A percentile compares a stretch with the other conserved stretches of the same genome.
Evolutionary conservation across 1,139 yeast genomes (phyloP).

Genomic region (Hyphopichia pseudoburtonii): DNA sequence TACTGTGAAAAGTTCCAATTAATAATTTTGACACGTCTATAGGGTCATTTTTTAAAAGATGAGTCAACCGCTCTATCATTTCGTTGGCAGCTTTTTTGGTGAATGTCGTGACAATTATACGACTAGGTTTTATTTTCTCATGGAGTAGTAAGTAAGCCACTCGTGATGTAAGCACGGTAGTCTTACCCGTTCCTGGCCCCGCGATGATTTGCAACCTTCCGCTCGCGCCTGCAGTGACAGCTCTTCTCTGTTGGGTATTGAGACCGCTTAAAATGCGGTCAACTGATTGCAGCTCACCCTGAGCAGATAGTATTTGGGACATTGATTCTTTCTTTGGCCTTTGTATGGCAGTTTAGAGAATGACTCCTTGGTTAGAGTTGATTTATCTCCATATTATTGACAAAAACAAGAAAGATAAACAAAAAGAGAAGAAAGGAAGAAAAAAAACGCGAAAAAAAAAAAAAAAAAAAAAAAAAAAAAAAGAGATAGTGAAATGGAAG

Average conservation of each 20-base stretch:
- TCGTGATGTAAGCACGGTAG: constrained; percentile 75
- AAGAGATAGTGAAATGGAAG: neutral
- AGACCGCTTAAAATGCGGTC: constrained; percentile 17
- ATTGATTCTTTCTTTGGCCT: neutral
- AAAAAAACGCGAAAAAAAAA: no score
- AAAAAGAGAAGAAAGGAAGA: neutral
- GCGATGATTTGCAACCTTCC: constrained; percentile 77
- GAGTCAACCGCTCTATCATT: constrained; percentile 60
- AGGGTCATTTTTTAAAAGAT: constrained; percentile 35
- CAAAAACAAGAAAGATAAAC: no score
- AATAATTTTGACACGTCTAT: constrained; percentile 46
- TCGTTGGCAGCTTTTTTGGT: constrained; percentile 89
- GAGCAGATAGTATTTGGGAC: neutral
- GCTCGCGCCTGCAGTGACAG: constrained; percentile 55
- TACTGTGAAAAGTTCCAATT: constrained; percentile 86
- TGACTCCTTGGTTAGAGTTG: no score
- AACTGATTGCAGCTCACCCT: neutral
- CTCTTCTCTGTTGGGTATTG: constrained; percentile 58
- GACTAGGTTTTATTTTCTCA: constrained; percentile 53
- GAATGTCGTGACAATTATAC: constrained; percentile 81
- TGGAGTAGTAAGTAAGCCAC: constrained; percentile 67
- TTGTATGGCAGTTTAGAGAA: no score
- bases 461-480: no score
- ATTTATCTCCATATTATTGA: no score
- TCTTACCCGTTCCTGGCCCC: constrained; percentile 91